Base-by-base conservation (phyloP, 176 grass and related monocot species). In the Calamus simplicifolius region DNA sequence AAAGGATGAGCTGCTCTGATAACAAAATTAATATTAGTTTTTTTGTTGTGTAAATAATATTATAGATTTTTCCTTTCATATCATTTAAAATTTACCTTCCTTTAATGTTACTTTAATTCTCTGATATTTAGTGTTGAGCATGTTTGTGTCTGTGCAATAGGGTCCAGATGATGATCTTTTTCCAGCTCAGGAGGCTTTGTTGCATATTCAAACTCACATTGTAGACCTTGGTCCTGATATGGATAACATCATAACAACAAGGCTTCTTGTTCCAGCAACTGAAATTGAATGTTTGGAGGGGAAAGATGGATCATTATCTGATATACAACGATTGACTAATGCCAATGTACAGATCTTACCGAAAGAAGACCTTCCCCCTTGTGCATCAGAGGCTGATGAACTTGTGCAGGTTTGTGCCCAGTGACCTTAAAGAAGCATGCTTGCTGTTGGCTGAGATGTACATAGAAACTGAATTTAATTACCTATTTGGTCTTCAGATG, bases 271-370 rank as follows among this genome's bases (percentile, higher is more conserved):
- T 58, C 75, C 84, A 58, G 76, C 87, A 63, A 92, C 77, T 77
- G 93, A 98, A 85, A 83, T 98, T 80, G 66, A 73, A 73, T 92
- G 75, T 59, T 88, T 98, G 49, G 78, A 98, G 62, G 81, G 87
- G 48, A 81, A 76, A 73, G 84, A 85, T 28, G 84, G 81, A 17
- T 88, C 72, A 55, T 72, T 98, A 67, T 92, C 87, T 43, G 84
- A 98, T 65, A 92, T 98, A 75, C 88, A 80, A 73, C 88, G 78
- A 72, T 83, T 76, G 38, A 88, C 81, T 61, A 85, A 55, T 73
- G 93, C 81, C 19, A 98, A 98, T 66, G 38, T 98, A 66, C 93
- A 92, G 73, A 85, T 98, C 72, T 92, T 98, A 80, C 84, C 87
- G 38, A 98, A 86, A 71, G 84, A 85, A 73, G 66, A 88, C 53